Evolutionary conservation across 1,284 basidiomycete genomes (phyloP).

Genomic region (Trametes versicolor): DNA sequence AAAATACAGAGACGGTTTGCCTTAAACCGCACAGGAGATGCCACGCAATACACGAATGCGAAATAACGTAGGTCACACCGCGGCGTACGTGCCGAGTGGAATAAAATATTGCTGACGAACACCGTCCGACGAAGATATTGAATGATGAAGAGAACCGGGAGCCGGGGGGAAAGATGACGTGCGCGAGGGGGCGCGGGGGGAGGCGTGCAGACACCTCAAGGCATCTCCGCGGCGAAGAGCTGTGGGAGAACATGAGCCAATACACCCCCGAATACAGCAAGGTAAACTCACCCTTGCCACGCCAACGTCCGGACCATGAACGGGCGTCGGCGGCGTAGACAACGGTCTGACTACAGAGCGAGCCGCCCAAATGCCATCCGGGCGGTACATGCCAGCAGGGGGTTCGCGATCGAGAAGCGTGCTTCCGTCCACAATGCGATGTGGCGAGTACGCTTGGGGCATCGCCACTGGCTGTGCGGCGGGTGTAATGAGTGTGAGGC

Average conservation of each 20-base stretch:
- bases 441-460: conserved; percentile 27
- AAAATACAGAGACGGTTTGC: conserved; percentile 4
- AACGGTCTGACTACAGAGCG: conserved; percentile 33
- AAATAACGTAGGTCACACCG: conserved; percentile 21
- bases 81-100: conserved; percentile 13
- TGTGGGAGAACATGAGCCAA: conserved; percentile 16
- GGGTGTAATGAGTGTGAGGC: conserved; percentile 16
- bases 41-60: conserved; percentile 18
- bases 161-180: neutral
- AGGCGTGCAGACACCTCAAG: conserved; percentile 19
- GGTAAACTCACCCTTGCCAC: conserved; percentile 27
- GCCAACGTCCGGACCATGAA: conserved; percentile 20
- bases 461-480: conserved; percentile 9
- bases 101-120: neutral
- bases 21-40: conserved; percentile 2
- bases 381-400: conserved; percentile 10
- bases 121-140: neutral
- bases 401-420: conserved; percentile 28
- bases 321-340: conserved; percentile 36
- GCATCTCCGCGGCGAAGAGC: conserved; percentile 41
- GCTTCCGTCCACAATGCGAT: conserved; percentile 31
- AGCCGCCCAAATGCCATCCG: conserved; percentile 16
- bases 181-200: neutral
- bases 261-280: neutral
- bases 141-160: neutral